These are phyloP conservation scores for Fusarium pseudocircinatum DNA, from an alignment of 2,329 filamentous ascomycete species.

Conservation along the genomic window DNA sequence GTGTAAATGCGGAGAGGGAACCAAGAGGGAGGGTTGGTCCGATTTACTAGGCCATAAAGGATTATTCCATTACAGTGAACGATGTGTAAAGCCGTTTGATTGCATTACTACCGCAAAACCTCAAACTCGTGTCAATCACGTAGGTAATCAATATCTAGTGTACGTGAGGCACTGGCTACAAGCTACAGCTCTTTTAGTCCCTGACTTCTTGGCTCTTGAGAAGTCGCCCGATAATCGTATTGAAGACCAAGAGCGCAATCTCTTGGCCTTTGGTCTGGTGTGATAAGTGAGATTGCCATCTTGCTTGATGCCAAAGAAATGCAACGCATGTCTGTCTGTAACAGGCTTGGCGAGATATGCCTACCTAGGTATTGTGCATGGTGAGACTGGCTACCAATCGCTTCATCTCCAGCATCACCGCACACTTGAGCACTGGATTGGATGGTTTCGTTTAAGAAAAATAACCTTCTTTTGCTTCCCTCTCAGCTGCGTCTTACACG, in stretches of 20 bases:
- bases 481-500: background rate
- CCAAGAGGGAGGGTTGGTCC: slow-evolving; percentile 8
- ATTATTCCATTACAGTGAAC: slow-evolving; percentile 31
- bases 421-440: background rate
- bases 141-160: slow-evolving; percentile 12
- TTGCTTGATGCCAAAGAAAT: background rate
- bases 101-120: slow-evolving; percentile 31
- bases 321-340: slow-evolving; percentile 22
- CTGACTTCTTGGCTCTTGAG: slow-evolving; percentile 3
- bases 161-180: slow-evolving; percentile 30
- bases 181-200: background rate
- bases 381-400: background rate
- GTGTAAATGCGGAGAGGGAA: slow-evolving; percentile 22
- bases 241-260: background rate
- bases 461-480: slow-evolving; percentile 5
- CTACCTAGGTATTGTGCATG: background rate
- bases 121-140: background rate
- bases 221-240: background rate
- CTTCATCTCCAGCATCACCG: background rate
- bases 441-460: background rate
- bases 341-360: slow-evolving; percentile 19
- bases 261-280: background rate
- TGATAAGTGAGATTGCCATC: background rate
- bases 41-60: slow-evolving; percentile 6
- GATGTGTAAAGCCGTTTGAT: slow-evolving; percentile 35